Evolutionary conservation across 2,329 filamentous ascomycete species (phyloP).

Genomic region (Aspergillus fischeri): DNA sequence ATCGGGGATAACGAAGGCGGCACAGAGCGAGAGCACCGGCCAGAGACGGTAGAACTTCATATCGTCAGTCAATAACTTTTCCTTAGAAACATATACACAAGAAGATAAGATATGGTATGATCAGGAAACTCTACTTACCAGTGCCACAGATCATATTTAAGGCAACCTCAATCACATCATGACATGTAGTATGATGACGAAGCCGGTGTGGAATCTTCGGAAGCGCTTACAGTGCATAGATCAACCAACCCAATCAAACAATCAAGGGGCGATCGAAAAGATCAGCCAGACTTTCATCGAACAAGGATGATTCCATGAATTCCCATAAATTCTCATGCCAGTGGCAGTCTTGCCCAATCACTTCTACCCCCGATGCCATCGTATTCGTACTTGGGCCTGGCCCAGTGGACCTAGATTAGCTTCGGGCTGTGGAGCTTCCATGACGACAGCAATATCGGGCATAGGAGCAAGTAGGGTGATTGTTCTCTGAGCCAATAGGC

Average conservation of each 20-base stretch:
- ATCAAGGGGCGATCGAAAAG: background rate
- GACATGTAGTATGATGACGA: background rate
- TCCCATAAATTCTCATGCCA: background rate
- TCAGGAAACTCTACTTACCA: background rate
- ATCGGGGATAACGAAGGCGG: constrained; percentile 49
- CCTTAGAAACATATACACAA: background rate
- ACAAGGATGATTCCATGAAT: background rate
- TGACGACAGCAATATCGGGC: background rate
- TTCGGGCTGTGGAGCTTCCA: background rate
- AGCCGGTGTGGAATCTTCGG: background rate
- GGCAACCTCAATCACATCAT: background rate
- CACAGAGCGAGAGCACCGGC: constrained; percentile 43
- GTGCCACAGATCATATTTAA: background rate
- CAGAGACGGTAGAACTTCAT: constrained; percentile 19
- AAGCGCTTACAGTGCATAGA: background rate
- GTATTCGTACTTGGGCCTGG: background rate
- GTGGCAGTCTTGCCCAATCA: background rate
- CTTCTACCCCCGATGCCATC: background rate
- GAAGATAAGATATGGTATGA: background rate
- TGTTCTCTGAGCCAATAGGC: background rate
- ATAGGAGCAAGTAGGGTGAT: background rate
- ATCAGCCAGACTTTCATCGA: background rate
- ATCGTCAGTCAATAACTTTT: background rate
- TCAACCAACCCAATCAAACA: background rate
- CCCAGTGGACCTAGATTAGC: background rate